Base-by-base conservation (phyloP, 225 moss, liverwort and hornwort species). In the Polytrichum formosum region DNA sequence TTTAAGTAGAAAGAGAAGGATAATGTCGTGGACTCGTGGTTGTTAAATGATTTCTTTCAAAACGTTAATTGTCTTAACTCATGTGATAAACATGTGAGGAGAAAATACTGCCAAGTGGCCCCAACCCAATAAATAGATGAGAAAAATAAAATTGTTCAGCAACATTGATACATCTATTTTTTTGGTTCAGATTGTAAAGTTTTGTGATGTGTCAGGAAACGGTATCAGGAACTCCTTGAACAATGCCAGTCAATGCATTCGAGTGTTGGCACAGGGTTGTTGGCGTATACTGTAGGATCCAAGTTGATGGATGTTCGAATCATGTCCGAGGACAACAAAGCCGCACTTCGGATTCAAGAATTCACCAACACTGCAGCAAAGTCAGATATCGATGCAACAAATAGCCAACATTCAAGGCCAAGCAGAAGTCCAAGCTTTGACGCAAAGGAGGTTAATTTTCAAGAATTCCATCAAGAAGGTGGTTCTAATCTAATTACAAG, bases 221-320 rank as follows among this genome's bases (percentile, higher is more conserved):
- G 94, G 65, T 95, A 95, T 66, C 82, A 77, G 64, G 92, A 89
- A 78, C 80, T 95, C 17, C 87, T 95, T 67, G 89, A 90, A 55
- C 87, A 95, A 78, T 95, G 94, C 69, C 90, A 84, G 58, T 73
- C 78, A 46, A 95, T 95, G 94, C 94, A 95, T 75, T 75, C 89
- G 13, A 95, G 92, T 78, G 75, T 95, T 28, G 94, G 94, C 73
- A 91, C 94, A 22, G 90, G 94, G 55, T 80, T 76, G 72, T 77
- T 95, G 79, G 92, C 94, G 4, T 92, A 95, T 78, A 91, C 92
- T 26, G 84, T 92, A 30, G 94, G 92, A 28, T 87, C 92, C 35
- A 95, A 92, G 63, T 78, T 95, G 63, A 91, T 95, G 94, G 94
- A 95, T 72, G 87, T 91, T 20, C 83, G 94, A 25, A 76, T 89